Evolutionary conservation across 257 asterid genomes (phyloP), one percentile per base, ranked within the genome.

Genomic region (Knoxia roxburghii): DNA sequence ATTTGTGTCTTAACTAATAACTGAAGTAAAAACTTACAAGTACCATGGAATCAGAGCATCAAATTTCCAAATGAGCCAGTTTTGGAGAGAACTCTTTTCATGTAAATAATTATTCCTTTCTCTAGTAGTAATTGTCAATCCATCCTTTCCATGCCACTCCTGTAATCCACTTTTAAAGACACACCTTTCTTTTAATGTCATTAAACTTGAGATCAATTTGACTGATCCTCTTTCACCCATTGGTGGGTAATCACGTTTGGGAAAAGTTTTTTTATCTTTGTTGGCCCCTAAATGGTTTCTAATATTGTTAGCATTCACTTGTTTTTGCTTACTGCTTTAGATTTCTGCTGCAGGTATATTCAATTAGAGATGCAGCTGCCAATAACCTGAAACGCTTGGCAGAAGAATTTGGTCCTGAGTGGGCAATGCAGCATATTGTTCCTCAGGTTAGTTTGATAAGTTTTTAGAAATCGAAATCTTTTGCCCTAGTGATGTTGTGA

Each of bases 381-480:
- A 83, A 78, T 72, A 83, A 83, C 72, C 67, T 83, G 65, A 83
- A 80, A 60, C 86, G 88, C 61, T 79, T 83, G 9, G 84, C 88
- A 7, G 88, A 83, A 72, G 86, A 83, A 70, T 83, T 83, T 72
- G 86, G 88, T 67, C 88, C 86, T 6, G 86, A 83, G 54, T 83
- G 88, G 88, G 86, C 86, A 58, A 80, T 80, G 86, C 88, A 85
- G 66, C 90, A 85, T 70, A 82, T 85, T 50, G 54, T 85, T 76
- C 90, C 91, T 17, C 91, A 85, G 91, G 91, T 83, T 67, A 69
- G 74, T 50, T 48, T 33, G 15, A 46, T 14, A 50, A 58, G 39
- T 37, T 66, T 32, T 37, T 11, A 45, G 37, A 35, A 15, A 39
- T 35, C 49, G 59, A 41, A 24, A 41, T 5, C 23, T 65, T 15